Evolutionary conservation across 306 rosid genomes (phyloP).

Genomic region (Carpinus viminea): DNA sequence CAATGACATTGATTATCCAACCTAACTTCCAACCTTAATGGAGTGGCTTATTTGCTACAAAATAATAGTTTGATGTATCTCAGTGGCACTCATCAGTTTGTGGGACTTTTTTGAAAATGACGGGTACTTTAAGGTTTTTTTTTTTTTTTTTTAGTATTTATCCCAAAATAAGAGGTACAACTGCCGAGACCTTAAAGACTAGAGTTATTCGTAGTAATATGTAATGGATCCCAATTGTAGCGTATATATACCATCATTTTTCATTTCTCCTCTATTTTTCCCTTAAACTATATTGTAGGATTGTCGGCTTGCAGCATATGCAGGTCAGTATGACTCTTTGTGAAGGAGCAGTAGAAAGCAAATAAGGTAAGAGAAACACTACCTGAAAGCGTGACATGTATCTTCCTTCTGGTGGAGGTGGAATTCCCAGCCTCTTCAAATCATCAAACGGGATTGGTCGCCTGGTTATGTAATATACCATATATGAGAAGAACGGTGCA

Average conservation of each 20-base stretch:
- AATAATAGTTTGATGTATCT: no score
- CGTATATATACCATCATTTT: not conserved
- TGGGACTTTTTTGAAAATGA: no score
- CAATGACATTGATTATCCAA: not conserved
- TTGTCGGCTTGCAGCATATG: not conserved
- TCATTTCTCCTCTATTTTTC: not conserved
- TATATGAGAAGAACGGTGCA: not conserved
- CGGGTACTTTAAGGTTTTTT: no score
- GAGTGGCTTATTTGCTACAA: no score
- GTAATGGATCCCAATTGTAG: not conserved
- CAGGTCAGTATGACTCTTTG: not conserved
- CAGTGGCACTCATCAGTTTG: no score
- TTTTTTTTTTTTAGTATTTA: no score
- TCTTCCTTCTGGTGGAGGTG: conserved; percentile 91
- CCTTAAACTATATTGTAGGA: not conserved
- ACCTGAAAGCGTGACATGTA: conserved; percentile 88
- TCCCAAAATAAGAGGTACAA: not conserved
- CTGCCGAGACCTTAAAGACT: not conserved
- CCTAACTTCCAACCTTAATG: no score
- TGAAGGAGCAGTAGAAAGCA: not conserved
- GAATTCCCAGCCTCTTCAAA: conserved; percentile 78
- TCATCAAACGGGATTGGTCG: conserved; percentile 77
- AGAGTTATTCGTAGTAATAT: not conserved
- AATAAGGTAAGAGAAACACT: conserved; percentile 16
- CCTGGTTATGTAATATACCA: conserved; percentile 34